Evolutionary conservation across 2,329 filamentous ascomycete species (phyloP).

Genomic region (Penicillium sp.): DNA sequence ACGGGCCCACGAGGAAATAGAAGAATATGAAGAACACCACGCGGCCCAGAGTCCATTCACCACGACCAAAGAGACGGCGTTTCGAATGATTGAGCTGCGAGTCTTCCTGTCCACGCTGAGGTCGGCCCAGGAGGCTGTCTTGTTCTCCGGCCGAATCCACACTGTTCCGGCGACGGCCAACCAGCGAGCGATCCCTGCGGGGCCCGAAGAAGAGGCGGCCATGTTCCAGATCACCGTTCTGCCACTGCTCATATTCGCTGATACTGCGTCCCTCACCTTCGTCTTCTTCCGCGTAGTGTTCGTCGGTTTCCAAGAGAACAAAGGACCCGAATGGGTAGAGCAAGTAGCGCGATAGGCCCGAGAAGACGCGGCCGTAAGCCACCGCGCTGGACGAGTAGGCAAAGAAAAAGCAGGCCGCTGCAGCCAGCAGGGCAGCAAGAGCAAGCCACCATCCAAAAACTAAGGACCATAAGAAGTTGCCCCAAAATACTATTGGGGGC

Average conservation of each 20-base stretch:
- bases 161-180: constrained; percentile 83
- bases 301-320: constrained; percentile 88
- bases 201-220: constrained; percentile 95
- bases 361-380: constrained; percentile 82
- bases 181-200: constrained; percentile 68
- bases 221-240: constrained; percentile 93
- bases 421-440: constrained; percentile 69
- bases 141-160: constrained; percentile 86
- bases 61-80: constrained; percentile 86
- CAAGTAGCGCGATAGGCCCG: constrained; percentile 79
- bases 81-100: constrained; percentile 57
- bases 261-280: constrained; percentile 95
- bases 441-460: constrained; percentile 97
- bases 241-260: constrained; percentile 98
- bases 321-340: constrained; percentile 98
- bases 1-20: constrained; percentile 85
- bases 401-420: constrained; percentile 74
- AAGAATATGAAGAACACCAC: constrained; percentile 97
- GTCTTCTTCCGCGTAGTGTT: constrained; percentile 91
- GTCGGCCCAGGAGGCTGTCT: constrained; percentile 77
- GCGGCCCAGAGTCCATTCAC: constrained; percentile 90
- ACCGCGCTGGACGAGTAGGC: constrained; percentile 74
- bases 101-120: constrained; percentile 53
- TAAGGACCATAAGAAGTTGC: constrained; percentile 87
- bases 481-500: constrained; percentile 77